Base-by-base conservation (phyloP, 352 stramenopile genomes). In the Pythium brassicae region DNA sequence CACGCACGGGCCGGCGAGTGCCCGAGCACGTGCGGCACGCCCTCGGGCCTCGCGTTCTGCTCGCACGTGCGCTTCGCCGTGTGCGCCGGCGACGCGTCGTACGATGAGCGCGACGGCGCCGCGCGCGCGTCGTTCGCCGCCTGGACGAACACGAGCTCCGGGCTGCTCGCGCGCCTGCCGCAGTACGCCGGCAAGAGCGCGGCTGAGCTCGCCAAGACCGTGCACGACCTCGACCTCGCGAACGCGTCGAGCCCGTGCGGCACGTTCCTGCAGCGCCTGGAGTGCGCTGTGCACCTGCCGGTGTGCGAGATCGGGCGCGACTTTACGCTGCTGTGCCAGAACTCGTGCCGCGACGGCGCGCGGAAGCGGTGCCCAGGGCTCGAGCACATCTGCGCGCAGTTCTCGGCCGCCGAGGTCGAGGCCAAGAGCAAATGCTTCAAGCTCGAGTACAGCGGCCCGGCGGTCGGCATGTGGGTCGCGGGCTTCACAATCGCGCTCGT, bases 401-500 rank as follows among this genome's bases (percentile, higher is more conserved):
- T 75, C 35, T 59, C 68, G 4, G 20, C 70, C 15, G 65, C 59
- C 2, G 57, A 87, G 53, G 57, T 92, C 44, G 82, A 88, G 32
- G 63, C 39, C 25, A 92, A 89, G 63, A 67, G 66, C 62, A 87
- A 89, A 53, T 93, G 83, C 68, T 91, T 93, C 71, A 87, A 89
- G 56, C 59, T 93, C 20, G 57, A 64, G 45, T 93, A 93, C 65
- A 71, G 56, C 3, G 83, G 83, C 17, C 83, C 83, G 0, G 71
- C 80, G 0, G 69, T 93, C 17, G 83, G 80, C 44, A 90, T 94
- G 80, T 95, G 86, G 86, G 77, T 92, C 45, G 80, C 88, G 0
- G 86, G 85, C 15, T 93, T 95, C 55, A 78, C 84, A 50, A 92
- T 96, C 63, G 89, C 83, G 46, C 78, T 96, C 26, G 67, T 92